Evolutionary conservation across 768 basidiomycete species (phyloP).

Genomic region (Melanogaster broomeanus): DNA sequence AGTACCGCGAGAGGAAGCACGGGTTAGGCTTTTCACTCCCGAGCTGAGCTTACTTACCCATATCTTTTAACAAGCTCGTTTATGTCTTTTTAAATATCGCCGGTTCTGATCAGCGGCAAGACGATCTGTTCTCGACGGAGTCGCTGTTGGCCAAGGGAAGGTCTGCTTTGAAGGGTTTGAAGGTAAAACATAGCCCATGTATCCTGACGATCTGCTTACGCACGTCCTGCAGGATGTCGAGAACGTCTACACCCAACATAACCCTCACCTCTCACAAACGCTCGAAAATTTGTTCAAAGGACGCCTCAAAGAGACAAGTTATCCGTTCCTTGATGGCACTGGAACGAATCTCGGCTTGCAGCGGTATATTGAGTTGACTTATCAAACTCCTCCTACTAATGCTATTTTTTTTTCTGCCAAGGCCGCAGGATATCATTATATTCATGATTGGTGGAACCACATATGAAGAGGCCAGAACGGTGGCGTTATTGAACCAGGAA

Average conservation of each 20-base stretch:
- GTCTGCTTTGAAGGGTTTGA: slow-evolving; percentile 92
- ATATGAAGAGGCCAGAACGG: slow-evolving; percentile 89
- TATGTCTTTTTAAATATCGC: slow-evolving; percentile 92
- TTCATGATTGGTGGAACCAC: slow-evolving; percentile 98
- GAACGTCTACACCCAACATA: slow-evolving; percentile 98
- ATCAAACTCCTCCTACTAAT: slow-evolving; percentile 2
- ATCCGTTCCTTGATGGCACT: slow-evolving; percentile 82
- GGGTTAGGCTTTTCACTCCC: slow-evolving; percentile 38
- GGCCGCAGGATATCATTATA: slow-evolving; percentile 94
- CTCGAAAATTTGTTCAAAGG: slow-evolving; percentile 88
- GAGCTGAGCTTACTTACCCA: background rate
- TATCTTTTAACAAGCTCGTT: slow-evolving; percentile 62
- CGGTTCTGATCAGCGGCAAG: slow-evolving; percentile 94
- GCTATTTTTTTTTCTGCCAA: slow-evolving; percentile 31
- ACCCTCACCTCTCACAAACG: slow-evolving; percentile 90
- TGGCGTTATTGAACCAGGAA: slow-evolving; percentile 88
- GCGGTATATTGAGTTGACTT: slow-evolving; percentile 42
- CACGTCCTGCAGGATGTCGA: slow-evolving; percentile 77
- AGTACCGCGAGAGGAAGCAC: slow-evolving; percentile 73
- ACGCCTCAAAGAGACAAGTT: slow-evolving; percentile 80
- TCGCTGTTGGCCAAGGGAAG: slow-evolving; percentile 92
- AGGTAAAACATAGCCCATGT: slow-evolving; percentile 49
- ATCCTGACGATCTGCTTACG: slow-evolving; percentile 3
- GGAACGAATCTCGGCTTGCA: slow-evolving; percentile 73
- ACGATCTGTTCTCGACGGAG: slow-evolving; percentile 95